A percentile compares a stretch with the other conserved stretches of the same genome.
Evolutionary conservation across 2,329 filamentous ascomycete genomes (phyloP).

Genomic region (Teratosphaeria viscida): DNA sequence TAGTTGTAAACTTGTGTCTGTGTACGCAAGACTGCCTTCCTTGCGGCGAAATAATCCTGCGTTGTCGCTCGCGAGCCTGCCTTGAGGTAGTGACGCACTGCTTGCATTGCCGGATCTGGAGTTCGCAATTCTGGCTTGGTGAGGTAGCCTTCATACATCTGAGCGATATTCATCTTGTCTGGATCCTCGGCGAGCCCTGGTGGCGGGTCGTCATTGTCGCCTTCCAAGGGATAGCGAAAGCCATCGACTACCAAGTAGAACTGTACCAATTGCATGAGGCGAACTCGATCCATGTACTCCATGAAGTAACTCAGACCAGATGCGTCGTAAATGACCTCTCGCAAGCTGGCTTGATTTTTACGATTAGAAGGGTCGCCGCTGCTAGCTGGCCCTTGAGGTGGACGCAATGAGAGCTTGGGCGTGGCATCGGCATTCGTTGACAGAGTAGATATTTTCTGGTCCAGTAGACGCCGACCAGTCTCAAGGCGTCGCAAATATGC

Average conservation of each 20-base stretch:
- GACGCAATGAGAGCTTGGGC: slow-evolving; percentile 41
- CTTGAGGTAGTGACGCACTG: slow-evolving; percentile 67
- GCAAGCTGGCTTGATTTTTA: slow-evolving; percentile 64
- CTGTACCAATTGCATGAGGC: slow-evolving; percentile 79
- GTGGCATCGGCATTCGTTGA: slow-evolving; percentile 22
- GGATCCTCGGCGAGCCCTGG: slow-evolving; percentile 50
- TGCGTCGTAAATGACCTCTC: slow-evolving; percentile 79
- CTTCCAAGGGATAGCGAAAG: slow-evolving; percentile 85
- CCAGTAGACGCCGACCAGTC: slow-evolving; percentile 79
- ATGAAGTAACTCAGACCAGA: slow-evolving; percentile 96
- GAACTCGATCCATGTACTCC: slow-evolving; percentile 96
- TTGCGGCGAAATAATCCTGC: slow-evolving; percentile 71
- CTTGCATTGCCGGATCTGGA: slow-evolving; percentile 54
- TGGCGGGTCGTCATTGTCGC: slow-evolving; percentile 60
- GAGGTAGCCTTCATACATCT: slow-evolving; percentile 86
- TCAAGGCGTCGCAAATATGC: slow-evolving; percentile 83
- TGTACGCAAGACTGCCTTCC: slow-evolving; percentile 67
- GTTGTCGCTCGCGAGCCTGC: slow-evolving; percentile 67
- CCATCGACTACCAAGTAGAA: slow-evolving; percentile 98
- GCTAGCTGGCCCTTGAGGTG: slow-evolving; percentile 23
- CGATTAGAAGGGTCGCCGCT: slow-evolving; percentile 41
- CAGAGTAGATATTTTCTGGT: slow-evolving; percentile 77
- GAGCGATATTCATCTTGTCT: slow-evolving; percentile 76
- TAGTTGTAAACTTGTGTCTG: slow-evolving; percentile 77
- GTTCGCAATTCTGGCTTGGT: slow-evolving; percentile 72